Percentiles rank a stretch among this genome's conserved stretches.
Conservation (phyloP, 768 basidiomycete species). For the Naganishia onofrii region DNA sequence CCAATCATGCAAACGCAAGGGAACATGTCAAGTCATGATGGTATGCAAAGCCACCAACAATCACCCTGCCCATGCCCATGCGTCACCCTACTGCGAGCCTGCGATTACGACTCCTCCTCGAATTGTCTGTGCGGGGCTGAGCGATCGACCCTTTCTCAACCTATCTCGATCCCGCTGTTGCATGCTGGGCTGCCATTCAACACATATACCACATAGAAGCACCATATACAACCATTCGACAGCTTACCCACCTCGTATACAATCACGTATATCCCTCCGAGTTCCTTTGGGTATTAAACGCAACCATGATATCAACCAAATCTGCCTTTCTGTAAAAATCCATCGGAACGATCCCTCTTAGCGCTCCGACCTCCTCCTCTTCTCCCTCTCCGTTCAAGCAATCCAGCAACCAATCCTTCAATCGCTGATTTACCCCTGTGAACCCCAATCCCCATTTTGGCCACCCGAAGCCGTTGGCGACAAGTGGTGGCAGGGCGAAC, state of each 20-base stretch:
- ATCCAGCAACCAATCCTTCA: constrained; percentile 69
- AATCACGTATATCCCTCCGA: not conserved
- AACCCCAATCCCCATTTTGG: constrained; percentile 71
- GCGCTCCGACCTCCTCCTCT: not conserved
- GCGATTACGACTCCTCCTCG: not conserved
- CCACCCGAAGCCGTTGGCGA: constrained; percentile 83
- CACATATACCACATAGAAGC: no score
- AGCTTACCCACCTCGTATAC: not conserved
- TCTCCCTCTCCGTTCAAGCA: constrained; percentile 49
- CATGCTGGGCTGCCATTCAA: no score
- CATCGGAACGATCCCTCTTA: constrained; percentile 35
- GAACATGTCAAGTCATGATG: not conserved
- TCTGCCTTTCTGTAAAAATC: constrained; percentile 35
- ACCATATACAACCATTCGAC: not conserved
- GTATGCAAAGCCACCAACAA: not conserved
- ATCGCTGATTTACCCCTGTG: constrained; percentile 79
- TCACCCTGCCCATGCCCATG: not conserved
- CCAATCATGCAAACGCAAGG: not conserved
- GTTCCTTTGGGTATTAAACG: constrained; percentile 29
- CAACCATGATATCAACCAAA: constrained; percentile 33
- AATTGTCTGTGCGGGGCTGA: not conserved
- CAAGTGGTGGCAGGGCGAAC: constrained; percentile 68
- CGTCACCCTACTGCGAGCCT: constrained; percentile 4
- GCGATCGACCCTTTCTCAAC: not conserved
- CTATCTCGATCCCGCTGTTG: not conserved